These are phyloP conservation scores for Wallacemonas sp. DNA, from an alignment of 208 protist species.

Conservation along the genomic window DNA sequence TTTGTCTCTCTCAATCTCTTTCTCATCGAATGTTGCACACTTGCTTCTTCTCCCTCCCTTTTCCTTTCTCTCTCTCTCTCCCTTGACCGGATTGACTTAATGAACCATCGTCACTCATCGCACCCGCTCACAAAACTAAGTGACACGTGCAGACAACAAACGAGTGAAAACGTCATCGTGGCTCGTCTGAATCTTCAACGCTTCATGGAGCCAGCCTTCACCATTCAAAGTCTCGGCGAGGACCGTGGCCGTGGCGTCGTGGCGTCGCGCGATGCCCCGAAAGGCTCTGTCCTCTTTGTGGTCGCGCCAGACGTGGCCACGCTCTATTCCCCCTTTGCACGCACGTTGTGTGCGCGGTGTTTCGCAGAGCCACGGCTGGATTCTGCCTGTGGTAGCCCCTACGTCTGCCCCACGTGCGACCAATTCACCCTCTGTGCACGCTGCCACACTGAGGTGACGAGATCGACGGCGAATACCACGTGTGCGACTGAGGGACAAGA, in stretches of 20 bases:
- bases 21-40: background rate
- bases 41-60: background rate
- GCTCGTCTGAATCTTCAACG: too few species aligned
- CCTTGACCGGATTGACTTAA: too few species aligned
- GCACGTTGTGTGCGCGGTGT: slow-evolving; percentile 57
- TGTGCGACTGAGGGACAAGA: background rate
- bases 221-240: slow-evolving; percentile 6
- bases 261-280: slow-evolving; percentile 32
- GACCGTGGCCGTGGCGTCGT: slow-evolving; percentile 61
- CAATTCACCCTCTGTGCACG: slow-evolving; percentile 66
- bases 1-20: slow-evolving; percentile 1
- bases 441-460: slow-evolving; percentile 16
- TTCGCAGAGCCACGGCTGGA: slow-evolving; percentile 18
- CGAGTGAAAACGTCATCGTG: too few species aligned
- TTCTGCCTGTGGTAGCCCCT: background rate
- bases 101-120: too few species aligned
- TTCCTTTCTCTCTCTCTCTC: background rate
- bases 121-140: too few species aligned
- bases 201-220: slow-evolving; percentile 1
- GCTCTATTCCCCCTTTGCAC: slow-evolving; percentile 69
- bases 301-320: slow-evolving; percentile 59
- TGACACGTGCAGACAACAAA: too few species aligned
- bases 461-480: background rate
- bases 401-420: slow-evolving; percentile 61
- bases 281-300: slow-evolving; percentile 38